These are phyloP conservation scores for Chenopodium suecicum DNA, from an alignment of 148 eudicot genomes.

Conservation along the genomic window DNA sequence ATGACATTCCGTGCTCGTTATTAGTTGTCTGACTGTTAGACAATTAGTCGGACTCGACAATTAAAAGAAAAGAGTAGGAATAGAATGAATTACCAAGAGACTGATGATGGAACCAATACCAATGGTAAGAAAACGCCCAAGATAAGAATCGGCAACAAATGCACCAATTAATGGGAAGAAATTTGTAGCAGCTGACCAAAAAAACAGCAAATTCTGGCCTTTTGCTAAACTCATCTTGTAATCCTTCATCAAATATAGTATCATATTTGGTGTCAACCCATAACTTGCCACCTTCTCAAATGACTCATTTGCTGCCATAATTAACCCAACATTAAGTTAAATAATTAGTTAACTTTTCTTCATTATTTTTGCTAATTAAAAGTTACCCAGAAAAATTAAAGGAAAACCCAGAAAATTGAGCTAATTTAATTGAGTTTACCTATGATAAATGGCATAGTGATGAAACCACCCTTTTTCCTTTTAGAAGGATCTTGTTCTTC, in stretches of 20 bases:
- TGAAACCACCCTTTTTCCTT: constrained; percentile 67
- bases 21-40: too few relatives aligned
- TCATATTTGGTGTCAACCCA: constrained; percentile 79
- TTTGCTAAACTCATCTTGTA: constrained; percentile 52
- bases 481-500: constrained; percentile 17
- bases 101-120: constrained; percentile 60
- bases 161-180: constrained; percentile 73
- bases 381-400: too few relatives aligned
- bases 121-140: constrained; percentile 76
- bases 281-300: constrained; percentile 82
- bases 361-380: too few relatives aligned
- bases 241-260: constrained; percentile 56
- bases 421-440: constrained; percentile 35
- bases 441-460: constrained; percentile 89
- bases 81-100: constrained; percentile 48
- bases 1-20: too few relatives aligned
- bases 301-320: constrained; percentile 64
- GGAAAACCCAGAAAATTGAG: too few relatives aligned
- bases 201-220: constrained; percentile 51
- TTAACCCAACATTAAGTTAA: neutral
- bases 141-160: constrained; percentile 67
- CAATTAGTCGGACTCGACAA: neutral
- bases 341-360: too few relatives aligned
- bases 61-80: neutral
- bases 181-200: constrained; percentile 74